Evolutionary conservation across 148 eudicot species (phyloP).

Genomic region (Gaultheria prostrata): DNA sequence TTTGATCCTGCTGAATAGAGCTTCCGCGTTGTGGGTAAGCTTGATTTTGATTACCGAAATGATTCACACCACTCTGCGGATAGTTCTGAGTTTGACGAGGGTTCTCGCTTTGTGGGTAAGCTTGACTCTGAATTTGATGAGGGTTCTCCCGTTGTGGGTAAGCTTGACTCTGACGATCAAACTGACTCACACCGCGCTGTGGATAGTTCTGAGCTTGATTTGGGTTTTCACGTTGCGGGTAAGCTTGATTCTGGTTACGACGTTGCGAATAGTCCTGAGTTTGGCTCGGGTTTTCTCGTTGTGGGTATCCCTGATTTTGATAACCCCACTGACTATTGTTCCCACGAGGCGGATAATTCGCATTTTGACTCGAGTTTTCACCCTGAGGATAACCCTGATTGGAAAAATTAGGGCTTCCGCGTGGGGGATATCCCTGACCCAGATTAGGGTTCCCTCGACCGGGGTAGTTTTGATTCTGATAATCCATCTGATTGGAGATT

Average conservation of each 20-base stretch:
- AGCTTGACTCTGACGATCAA: slow-evolving; percentile 35
- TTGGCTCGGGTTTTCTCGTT: slow-evolving; percentile 8
- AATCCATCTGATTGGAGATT: neutral
- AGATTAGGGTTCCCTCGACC: slow-evolving; percentile 16
- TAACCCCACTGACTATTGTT: slow-evolving; percentile 25
- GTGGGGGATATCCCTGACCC: slow-evolving; percentile 25
- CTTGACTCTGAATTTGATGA: slow-evolving; percentile 37
- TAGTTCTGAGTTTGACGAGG: neutral
- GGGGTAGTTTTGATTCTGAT: slow-evolving; percentile 15
- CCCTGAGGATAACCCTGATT: neutral
- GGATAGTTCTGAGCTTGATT: slow-evolving; percentile 23
- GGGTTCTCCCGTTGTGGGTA: slow-evolving; percentile 29
- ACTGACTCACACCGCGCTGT: slow-evolving; percentile 26
- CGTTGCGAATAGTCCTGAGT: slow-evolving; percentile 10
- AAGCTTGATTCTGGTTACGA: slow-evolving; percentile 30
- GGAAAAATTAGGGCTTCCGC: slow-evolving; percentile 20
- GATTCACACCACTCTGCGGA: neutral
- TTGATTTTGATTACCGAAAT: neutral
- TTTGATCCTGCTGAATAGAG: slow-evolving; percentile 25
- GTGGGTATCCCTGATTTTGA: slow-evolving; percentile 22
- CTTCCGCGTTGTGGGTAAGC: slow-evolving; percentile 5
- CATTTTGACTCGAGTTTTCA: slow-evolving; percentile 12
- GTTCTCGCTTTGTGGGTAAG: slow-evolving; percentile 3
- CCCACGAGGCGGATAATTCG: slow-evolving; percentile 12
- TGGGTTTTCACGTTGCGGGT: slow-evolving; percentile 28